A percentile compares a stretch with the other conserved stretches of the same genome.
phyloP scores from a whole-genome alignment of 495 filamentous ascomycete genomes.

The Astrothelium subdiscretum region DNA sequence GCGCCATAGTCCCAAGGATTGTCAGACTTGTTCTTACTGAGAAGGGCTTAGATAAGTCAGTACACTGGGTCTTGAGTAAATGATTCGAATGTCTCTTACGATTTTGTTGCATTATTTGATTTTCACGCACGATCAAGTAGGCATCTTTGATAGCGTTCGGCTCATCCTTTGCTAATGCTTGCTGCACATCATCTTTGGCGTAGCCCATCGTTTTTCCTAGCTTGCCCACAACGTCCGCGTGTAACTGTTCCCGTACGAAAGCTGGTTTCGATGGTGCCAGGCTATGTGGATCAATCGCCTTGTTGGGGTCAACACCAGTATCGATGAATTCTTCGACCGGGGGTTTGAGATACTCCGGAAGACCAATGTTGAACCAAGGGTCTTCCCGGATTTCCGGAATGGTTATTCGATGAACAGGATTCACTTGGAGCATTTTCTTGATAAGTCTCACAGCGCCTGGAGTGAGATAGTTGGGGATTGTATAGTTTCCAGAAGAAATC shows the following conservation, averaged over 20 bases:
- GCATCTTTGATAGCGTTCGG: constrained; percentile 98
- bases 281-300: constrained; percentile 69
- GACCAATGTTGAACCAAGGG: constrained; percentile 82
- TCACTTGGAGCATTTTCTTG: constrained; percentile 86
- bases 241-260: constrained; percentile 74
- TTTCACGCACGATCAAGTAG: constrained; percentile 93
- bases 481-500: constrained; percentile 81
- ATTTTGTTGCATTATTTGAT: constrained; percentile 91
- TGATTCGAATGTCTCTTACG: constrained; percentile 45
- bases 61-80: background rate
- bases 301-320: constrained; percentile 82
- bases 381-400: constrained; percentile 89
- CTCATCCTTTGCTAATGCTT: constrained; percentile 80
- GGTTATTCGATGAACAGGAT: constrained; percentile 84
- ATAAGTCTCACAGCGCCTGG: constrained; percentile 77
- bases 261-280: constrained; percentile 66
- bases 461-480: constrained; percentile 76
- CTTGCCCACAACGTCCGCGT: constrained; percentile 84
- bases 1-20: background rate
- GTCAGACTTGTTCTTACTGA: background rate
- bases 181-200: constrained; percentile 84
- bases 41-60: background rate
- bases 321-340: constrained; percentile 90
- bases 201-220: constrained; percentile 97
- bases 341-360: constrained; percentile 74